Evolutionary conservation across 106 monocot genomes (phyloP).

Genomic region (Allium sativum): DNA sequence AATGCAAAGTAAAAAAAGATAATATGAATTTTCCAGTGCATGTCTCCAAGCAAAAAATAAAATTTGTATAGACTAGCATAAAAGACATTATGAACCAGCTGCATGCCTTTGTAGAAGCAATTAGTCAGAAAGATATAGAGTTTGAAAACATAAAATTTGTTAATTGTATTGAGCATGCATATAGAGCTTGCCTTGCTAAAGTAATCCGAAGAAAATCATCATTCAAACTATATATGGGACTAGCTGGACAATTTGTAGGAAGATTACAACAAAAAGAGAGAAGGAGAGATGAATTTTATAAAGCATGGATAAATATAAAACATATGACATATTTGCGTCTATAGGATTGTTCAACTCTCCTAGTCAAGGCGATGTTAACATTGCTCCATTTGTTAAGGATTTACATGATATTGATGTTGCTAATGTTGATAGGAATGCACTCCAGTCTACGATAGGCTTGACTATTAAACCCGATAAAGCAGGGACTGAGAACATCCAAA

Average conservation of each 20-base stretch:
- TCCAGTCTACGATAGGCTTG: slow-evolving; percentile 32
- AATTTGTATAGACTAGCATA: slow-evolving; percentile 47
- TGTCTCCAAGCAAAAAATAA: slow-evolving; percentile 72
- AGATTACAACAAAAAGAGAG: slow-evolving; percentile 71
- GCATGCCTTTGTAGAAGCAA: slow-evolving; percentile 83
- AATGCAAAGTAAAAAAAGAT: slow-evolving; percentile 62
- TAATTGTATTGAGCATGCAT: slow-evolving; percentile 64
- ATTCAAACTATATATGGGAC: slow-evolving; percentile 81
- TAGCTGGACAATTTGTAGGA: slow-evolving; percentile 82
- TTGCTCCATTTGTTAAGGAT: slow-evolving; percentile 69
- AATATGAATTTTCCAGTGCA: slow-evolving; percentile 70
- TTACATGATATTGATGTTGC: slow-evolving; percentile 70
- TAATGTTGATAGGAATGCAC: slow-evolving; percentile 70
- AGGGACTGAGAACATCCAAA: slow-evolving; percentile 21
- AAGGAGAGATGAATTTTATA: slow-evolving; percentile 62
- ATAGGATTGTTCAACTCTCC: slow-evolving; percentile 92
- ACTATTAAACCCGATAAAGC: slow-evolving; percentile 22
- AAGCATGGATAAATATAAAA: slow-evolving; percentile 60
- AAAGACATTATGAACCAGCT: slow-evolving; percentile 68
- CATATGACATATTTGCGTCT: slow-evolving; percentile 49
- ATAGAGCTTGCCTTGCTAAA: slow-evolving; percentile 86
- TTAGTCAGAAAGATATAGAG: slow-evolving; percentile 73
- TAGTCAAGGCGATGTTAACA: slow-evolving; percentile 75
- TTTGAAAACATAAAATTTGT: slow-evolving; percentile 63
- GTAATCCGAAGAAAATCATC: slow-evolving; percentile 67